phyloP scores from a whole-genome alignment of 202 grass and related monocot genomes.

The Musa balbisiana region DNA sequence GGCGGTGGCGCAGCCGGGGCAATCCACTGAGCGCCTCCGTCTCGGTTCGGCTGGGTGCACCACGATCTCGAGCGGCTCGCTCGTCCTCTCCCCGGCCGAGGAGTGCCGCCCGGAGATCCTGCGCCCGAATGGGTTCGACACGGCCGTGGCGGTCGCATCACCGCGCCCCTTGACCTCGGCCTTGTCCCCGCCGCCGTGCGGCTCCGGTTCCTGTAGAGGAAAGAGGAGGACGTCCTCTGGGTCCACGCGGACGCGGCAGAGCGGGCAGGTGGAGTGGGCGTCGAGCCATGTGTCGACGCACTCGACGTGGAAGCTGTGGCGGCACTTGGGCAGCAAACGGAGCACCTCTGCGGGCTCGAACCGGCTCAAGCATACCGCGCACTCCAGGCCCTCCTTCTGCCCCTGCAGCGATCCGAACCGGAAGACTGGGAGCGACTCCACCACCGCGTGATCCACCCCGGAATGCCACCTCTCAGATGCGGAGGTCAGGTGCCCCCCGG shows the following conservation, averaged over 20 bases:
- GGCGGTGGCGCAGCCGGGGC: background rate
- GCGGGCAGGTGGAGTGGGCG: conserved; percentile 88
- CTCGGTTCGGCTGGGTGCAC: conserved; percentile 11
- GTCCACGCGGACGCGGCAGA: conserved; percentile 85
- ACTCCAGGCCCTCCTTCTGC: conserved; percentile 82
- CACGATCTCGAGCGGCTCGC: conserved; percentile 26
- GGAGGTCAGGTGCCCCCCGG: background rate
- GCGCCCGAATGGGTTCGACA: background rate
- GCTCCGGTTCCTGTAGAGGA: conserved; percentile 23
- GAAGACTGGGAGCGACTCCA: conserved; percentile 83
- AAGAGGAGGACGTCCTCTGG: conserved; percentile 68
- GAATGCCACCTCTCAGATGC: conserved; percentile 42
- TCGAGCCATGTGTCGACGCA: conserved; percentile 98
- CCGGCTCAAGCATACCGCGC: conserved; percentile 67
- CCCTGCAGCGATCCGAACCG: conserved; percentile 62
- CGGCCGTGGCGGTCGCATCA: background rate
- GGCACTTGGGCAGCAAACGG: conserved; percentile 65
- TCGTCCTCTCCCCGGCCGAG: conserved; percentile 5
- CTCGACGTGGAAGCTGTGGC: conserved; percentile 80
- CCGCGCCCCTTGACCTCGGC: background rate
- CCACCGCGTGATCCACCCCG: conserved; percentile 60
- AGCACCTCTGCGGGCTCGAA: conserved; percentile 62
- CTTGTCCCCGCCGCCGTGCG: background rate
- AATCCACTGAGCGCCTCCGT: conserved; percentile 30
- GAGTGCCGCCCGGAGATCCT: conserved; percentile 62